phyloP scores from a whole-genome alignment of 2,329 filamentous ascomycete genomes.

The Cercospora sesami region DNA sequence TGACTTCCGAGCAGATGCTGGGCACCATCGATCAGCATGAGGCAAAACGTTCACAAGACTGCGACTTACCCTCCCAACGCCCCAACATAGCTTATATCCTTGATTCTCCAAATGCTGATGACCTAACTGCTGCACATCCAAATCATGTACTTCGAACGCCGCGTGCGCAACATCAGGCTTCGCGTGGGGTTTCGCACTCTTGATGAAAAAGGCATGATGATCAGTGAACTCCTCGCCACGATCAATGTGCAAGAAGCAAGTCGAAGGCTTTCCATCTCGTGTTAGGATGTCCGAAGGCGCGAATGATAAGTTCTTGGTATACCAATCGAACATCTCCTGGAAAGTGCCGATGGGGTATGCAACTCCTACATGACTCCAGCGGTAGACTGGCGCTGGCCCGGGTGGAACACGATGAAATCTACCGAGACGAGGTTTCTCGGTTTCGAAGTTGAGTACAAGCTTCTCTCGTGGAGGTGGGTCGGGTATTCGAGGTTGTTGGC shows the following conservation, averaged over 20 bases:
- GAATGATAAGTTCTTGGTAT: constrained; percentile 48
- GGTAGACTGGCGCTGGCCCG: constrained; percentile 49
- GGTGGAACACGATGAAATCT: constrained; percentile 47
- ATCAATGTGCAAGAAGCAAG: constrained; percentile 57
- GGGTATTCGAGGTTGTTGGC: constrained; percentile 33
- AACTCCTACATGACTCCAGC: background rate
- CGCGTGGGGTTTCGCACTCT: constrained; percentile 21
- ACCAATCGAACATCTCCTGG: constrained; percentile 40
- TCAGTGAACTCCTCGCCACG: constrained; percentile 50
- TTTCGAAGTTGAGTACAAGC: constrained; percentile 41
- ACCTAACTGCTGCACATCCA: constrained; percentile 67
- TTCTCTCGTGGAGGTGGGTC: constrained; percentile 27
- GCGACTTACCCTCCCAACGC: constrained; percentile 55
- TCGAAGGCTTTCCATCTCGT: constrained; percentile 33
- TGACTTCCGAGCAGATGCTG: constrained; percentile 64
- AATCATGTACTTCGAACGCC: constrained; percentile 68
- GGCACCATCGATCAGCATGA: background rate
- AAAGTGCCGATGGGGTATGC: background rate
- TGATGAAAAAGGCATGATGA: constrained; percentile 57
- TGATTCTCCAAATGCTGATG: constrained; percentile 65
- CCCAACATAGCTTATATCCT: constrained; percentile 66
- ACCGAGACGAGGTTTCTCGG: constrained; percentile 40
- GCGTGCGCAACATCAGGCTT: constrained; percentile 60
- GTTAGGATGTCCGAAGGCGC: constrained; percentile 43
- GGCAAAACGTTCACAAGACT: background rate